A percentile compares a stretch with the other conserved stretches of the same genome.
Conservation (phyloP, 192 early-diverging fungal genomes). For the Oehlia diaphana region DNA sequence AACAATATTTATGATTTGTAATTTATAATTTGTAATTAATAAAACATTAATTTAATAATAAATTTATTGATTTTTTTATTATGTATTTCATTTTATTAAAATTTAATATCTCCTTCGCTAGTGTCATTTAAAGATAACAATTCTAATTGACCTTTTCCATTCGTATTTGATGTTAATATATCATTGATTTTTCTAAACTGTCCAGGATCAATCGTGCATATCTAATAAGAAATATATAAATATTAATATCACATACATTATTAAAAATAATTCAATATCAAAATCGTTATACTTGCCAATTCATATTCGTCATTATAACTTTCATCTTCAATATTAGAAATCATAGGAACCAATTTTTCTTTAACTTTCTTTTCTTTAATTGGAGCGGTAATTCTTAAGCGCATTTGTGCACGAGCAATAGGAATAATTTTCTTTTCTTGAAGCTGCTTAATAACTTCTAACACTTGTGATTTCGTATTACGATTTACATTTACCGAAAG, state of each 20-base stretch:
- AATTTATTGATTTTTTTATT: background rate
- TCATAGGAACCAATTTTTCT: conserved; percentile 64
- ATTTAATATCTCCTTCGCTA: conserved; percentile 66
- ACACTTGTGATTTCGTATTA: conserved; percentile 83
- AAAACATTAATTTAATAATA: too few relatives aligned
- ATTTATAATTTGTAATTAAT: too few relatives aligned
- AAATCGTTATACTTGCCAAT: conserved; percentile 54
- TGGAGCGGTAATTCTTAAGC: conserved; percentile 76
- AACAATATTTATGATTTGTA: too few relatives aligned
- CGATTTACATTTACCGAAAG: conserved; percentile 86
- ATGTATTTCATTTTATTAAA: conserved; percentile 35
- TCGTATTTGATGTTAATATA: conserved; percentile 79
- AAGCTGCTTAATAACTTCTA: conserved; percentile 92
- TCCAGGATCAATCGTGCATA: conserved; percentile 89
- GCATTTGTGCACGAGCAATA: conserved; percentile 94
- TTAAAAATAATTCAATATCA: conserved; percentile 1
- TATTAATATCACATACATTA: too few relatives aligned
- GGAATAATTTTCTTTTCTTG: conserved; percentile 88
- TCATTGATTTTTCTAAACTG: conserved; percentile 85
- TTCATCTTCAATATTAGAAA: conserved; percentile 74
- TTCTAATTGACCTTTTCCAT: conserved; percentile 87
- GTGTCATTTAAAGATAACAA: conserved; percentile 78
- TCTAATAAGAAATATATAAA: conserved; percentile 38
- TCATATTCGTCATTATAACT: conserved; percentile 82
- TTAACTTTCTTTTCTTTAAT: conserved; percentile 85